Percentiles rank a stretch among this genome's conserved stretches.
phyloP scores from a whole-genome alignment of 1,139 yeast species.

The Nakaseomyces nivariensis region DNA sequence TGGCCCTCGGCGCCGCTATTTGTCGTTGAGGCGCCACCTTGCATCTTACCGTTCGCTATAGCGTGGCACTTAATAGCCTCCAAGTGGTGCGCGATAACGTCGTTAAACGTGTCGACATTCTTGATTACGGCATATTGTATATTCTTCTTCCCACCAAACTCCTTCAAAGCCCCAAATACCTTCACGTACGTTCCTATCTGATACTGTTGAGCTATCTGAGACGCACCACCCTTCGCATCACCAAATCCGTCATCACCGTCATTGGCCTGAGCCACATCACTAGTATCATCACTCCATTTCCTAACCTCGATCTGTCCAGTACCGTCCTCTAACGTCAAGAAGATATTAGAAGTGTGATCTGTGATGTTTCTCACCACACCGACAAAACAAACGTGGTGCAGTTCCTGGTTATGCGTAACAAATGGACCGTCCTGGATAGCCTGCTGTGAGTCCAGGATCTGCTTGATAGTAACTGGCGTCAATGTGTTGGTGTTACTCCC shows the following conservation, averaged over 20 bases:
- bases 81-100: constrained; percentile 65
- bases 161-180: constrained; percentile 64
- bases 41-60: constrained; percentile 29
- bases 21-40: constrained; percentile 10
- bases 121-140: constrained; percentile 57
- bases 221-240: constrained; percentile 25
- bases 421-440: constrained; percentile 71
- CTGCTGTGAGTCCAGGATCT: constrained; percentile 57
- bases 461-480: constrained; percentile 80
- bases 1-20: constrained; percentile 22
- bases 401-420: constrained; percentile 50
- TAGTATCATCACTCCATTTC: constrained; percentile 53
- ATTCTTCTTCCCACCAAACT: constrained; percentile 56
- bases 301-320: constrained; percentile 68
- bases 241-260: constrained; percentile 21
- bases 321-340: constrained; percentile 69
- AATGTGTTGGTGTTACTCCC: constrained; percentile 30
- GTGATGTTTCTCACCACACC: constrained; percentile 57
- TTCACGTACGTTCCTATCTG: constrained; percentile 48
- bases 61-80: constrained; percentile 59
- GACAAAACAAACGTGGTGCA: constrained; percentile 52
- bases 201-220: constrained; percentile 26
- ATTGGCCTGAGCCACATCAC: constrained; percentile 29
- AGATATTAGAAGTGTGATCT: constrained; percentile 42
- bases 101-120: constrained; percentile 59